Evolutionary conservation across 1,284 basidiomycete genomes (phyloP).

Genomic region (Ganoderma multipileum): DNA sequence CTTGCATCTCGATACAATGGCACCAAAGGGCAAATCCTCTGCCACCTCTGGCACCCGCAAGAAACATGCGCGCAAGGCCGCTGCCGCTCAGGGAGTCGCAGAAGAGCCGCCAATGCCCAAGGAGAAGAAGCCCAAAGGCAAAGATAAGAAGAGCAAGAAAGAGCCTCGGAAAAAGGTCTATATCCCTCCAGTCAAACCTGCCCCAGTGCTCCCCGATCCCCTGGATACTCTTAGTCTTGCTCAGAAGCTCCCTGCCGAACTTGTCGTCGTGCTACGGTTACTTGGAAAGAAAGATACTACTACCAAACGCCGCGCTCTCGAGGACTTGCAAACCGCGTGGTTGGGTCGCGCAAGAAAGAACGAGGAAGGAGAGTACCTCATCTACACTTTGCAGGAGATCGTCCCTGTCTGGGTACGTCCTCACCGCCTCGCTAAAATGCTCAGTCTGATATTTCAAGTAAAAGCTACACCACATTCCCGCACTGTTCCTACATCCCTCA

Average conservation of each 20-base stretch:
- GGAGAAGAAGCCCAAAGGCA: conserved; percentile 54
- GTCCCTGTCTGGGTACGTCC: conserved; percentile 88
- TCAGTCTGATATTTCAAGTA: background rate
- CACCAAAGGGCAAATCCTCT: conserved; percentile 69
- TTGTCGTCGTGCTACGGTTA: conserved; percentile 84
- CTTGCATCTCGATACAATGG: conserved; percentile 11
- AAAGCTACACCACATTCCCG: conserved; percentile 87
- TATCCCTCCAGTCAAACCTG: conserved; percentile 87
- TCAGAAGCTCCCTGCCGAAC: conserved; percentile 78
- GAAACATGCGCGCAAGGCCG: conserved; percentile 78
- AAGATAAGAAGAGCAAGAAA: conserved; percentile 67
- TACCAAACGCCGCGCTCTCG: conserved; percentile 87
- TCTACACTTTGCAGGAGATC: conserved; percentile 63
- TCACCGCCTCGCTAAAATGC: background rate
- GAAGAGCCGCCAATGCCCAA: conserved; percentile 45
- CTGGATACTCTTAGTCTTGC: conserved; percentile 89
- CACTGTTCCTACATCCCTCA: conserved; percentile 83
- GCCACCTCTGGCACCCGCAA: conserved; percentile 84
- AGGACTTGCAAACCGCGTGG: conserved; percentile 82
- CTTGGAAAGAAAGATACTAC: conserved; percentile 93
- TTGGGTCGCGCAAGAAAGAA: conserved; percentile 55
- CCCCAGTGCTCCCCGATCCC: conserved; percentile 87
- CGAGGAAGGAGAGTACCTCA: conserved; percentile 50
- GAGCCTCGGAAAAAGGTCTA: conserved; percentile 81
- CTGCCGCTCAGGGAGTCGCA: conserved; percentile 34